A percentile compares a stretch with the other conserved stretches of the same genome.
phyloP scores from a whole-genome alignment of 2,329 filamentous ascomycete species.

The Leptographium radiaticola region DNA sequence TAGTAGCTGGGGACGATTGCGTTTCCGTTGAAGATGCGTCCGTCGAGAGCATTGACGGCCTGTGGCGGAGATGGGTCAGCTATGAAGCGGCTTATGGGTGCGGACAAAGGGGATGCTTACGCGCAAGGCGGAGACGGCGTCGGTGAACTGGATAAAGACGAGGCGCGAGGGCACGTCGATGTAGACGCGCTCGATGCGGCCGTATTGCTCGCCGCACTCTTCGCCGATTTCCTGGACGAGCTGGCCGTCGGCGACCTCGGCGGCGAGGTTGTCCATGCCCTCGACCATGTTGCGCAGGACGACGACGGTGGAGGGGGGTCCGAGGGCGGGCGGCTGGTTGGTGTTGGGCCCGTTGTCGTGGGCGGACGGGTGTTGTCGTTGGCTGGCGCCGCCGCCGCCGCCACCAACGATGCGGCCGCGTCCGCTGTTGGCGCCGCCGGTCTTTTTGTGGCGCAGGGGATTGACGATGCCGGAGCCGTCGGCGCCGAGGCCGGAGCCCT shows the following conservation, averaged over 20 bases:
- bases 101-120: conserved; percentile 30
- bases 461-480: conserved; percentile 72
- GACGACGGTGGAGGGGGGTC: conserved; percentile 56
- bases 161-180: conserved; percentile 51
- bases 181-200: conserved; percentile 66
- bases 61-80: conserved; percentile 18
- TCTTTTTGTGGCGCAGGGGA: conserved; percentile 77
- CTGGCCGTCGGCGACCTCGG: conserved; percentile 56
- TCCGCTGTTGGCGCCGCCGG: conserved; percentile 51
- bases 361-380: no score
- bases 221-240: conserved; percentile 92
- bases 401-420: conserved; percentile 76
- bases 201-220: conserved; percentile 72
- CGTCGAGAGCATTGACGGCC: conserved; percentile 84
- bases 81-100: no score
- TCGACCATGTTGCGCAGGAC: conserved; percentile 77
- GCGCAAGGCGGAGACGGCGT: conserved; percentile 68
- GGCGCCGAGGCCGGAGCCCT: conserved; percentile 77
- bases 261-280: conserved; percentile 60
- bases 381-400: conserved; percentile 49
- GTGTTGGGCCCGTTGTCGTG: conserved; percentile 1
- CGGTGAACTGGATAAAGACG: conserved; percentile 91
- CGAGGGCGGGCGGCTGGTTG: conserved; percentile 5
- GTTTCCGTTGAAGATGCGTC: conserved; percentile 80
- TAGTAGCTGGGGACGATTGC: conserved; percentile 72